Percentiles rank a stretch among this genome's conserved stretches.
These are phyloP conservation scores for Pseudoscleropodium purum DNA, from an alignment of 225 moss, liverwort and hornwort genomes.

Conservation along the genomic window DNA sequence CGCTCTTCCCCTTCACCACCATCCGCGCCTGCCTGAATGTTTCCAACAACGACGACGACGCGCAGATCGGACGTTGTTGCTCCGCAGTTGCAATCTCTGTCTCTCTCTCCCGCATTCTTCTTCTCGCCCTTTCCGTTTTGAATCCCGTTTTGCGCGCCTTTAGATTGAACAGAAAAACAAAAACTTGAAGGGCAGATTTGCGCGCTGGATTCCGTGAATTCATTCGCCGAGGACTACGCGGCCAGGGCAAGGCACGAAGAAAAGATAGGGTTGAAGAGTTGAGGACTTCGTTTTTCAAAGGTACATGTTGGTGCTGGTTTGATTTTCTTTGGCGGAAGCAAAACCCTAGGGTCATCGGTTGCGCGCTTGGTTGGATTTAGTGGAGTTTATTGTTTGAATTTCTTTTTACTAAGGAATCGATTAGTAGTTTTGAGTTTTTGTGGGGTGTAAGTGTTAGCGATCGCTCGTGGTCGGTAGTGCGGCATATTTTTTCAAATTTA, in stretches of 20 bases:
- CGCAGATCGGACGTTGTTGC: background rate
- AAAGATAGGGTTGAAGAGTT: background rate
- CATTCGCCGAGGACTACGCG: background rate
- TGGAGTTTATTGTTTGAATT: background rate
- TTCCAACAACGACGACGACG: background rate
- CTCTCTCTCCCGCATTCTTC: background rate
- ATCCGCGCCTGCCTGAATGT: background rate
- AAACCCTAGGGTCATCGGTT: constrained; percentile 9
- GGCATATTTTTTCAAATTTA: background rate
- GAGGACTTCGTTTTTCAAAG: background rate
- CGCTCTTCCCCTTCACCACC: background rate
- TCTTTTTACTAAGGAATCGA: background rate
- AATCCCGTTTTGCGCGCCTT: background rate
- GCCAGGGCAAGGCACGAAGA: background rate
- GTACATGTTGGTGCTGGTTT: background rate
- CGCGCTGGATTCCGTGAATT: background rate
- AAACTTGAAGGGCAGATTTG: background rate
- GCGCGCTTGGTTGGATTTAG: background rate
- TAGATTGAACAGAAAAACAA: background rate
- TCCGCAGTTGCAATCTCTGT: background rate
- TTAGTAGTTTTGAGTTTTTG: background rate
- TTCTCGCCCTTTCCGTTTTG: background rate
- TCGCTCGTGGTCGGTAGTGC: background rate
- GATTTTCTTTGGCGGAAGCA: background rate
- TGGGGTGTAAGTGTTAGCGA: background rate